phyloP scores from a whole-genome alignment of 179 eudicot species.

The Carnegiea gigantea region DNA sequence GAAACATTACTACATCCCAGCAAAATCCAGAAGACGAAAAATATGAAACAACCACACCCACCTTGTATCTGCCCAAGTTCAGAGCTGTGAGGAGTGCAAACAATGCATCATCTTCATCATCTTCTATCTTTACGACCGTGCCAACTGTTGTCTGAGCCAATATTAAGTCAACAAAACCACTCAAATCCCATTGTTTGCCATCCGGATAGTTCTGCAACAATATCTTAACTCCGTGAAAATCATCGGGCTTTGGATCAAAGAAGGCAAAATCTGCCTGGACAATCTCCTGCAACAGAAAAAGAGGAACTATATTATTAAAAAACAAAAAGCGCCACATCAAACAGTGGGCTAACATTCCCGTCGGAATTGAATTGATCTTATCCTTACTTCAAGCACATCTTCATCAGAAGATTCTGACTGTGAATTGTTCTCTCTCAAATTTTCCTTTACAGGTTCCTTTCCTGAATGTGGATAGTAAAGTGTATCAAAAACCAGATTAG shows the following conservation, averaged over 20 bases:
- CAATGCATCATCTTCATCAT: conserved; percentile 66
- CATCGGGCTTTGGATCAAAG: conserved; percentile 74
- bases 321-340: neutral
- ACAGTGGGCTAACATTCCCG: neutral
- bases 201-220: conserved; percentile 72
- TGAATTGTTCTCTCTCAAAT: conserved; percentile 18
- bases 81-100: conserved; percentile 69
- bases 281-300: conserved; percentile 29
- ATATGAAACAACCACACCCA: neutral
- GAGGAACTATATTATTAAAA: neutral
- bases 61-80: conserved; percentile 69
- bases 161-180: conserved; percentile 79
- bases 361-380: neutral
- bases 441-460: conserved; percentile 6
- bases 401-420: conserved; percentile 34
- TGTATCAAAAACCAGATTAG: neutral
- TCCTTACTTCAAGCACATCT: conserved; percentile 23
- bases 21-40: neutral
- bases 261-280: conserved; percentile 73
- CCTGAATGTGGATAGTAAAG: conserved; percentile 9
- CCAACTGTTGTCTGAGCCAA: conserved; percentile 87
- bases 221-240: conserved; percentile 88
- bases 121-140: conserved; percentile 75
- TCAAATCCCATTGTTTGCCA: conserved; percentile 75
- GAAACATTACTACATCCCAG: neutral